Evolutionary conservation across 179 eudicot species (phyloP).

Genomic region (Heliamphora pulchella): DNA sequence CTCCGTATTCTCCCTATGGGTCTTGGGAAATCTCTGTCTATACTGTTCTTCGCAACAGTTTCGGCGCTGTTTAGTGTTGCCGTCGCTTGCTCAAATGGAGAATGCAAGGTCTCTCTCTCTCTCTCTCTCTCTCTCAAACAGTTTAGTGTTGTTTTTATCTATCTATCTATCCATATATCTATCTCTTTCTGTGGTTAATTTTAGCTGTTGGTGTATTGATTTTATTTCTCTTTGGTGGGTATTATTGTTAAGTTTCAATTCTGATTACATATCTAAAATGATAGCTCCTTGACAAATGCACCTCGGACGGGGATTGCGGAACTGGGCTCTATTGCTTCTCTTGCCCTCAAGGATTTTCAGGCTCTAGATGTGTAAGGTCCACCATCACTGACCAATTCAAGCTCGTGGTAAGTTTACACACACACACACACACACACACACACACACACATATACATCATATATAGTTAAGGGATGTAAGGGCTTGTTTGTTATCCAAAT

Average conservation of each 20-base stretch:
- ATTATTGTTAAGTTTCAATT: background rate
- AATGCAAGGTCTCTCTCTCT: constrained; percentile 23
- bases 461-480: no score
- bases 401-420: constrained; percentile 34
- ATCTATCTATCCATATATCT: no score
- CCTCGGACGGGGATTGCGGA: constrained; percentile 39
- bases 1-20: no score
- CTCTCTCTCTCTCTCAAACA: no score
- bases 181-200: no score
- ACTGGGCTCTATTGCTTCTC: constrained; percentile 50
- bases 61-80: no score
- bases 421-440: no score
- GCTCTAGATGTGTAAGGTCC: constrained; percentile 48
- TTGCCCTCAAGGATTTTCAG: constrained; percentile 31
- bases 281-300: constrained; percentile 27
- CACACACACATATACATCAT: no score
- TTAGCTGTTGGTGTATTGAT: background rate
- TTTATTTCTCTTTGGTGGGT: background rate
- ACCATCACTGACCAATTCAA: constrained; percentile 42
- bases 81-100: constrained; percentile 24
- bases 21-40: no score
- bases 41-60: no score
- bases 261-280: background rate
- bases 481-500: no score
- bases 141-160: no score